phyloP scores from a whole-genome alignment of 106 monocot species.

The Dioscorea zingiberensis region DNA sequence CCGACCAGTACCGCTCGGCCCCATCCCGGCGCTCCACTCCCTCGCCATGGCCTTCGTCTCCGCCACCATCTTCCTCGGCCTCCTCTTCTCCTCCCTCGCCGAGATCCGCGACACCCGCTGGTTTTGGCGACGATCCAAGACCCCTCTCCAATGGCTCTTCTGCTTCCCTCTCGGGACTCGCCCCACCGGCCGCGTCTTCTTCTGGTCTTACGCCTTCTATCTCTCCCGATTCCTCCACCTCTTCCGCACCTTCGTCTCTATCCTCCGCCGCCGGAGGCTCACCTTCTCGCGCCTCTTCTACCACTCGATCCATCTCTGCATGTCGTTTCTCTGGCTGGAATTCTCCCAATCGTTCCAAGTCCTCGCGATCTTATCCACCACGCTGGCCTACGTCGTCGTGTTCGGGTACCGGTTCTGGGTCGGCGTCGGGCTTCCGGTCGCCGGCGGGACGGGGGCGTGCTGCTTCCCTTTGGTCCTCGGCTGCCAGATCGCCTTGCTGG shows the following conservation, averaged over 20 bases:
- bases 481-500: slow-evolving; percentile 59
- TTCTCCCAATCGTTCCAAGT: slow-evolving; percentile 98
- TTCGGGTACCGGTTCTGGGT: slow-evolving; percentile 90
- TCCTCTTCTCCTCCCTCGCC: slow-evolving; percentile 56
- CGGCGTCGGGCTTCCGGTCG: slow-evolving; percentile 57
- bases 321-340: slow-evolving; percentile 96
- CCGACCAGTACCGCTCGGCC: slow-evolving; percentile 79
- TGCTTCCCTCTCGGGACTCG: slow-evolving; percentile 92
- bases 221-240: slow-evolving; percentile 80
- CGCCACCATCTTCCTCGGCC: slow-evolving; percentile 68
- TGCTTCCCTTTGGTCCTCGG: slow-evolving; percentile 38
- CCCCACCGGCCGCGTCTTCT: slow-evolving; percentile 85
- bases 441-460: slow-evolving; percentile 8
- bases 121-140: slow-evolving; percentile 54
- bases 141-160: slow-evolving; percentile 80
- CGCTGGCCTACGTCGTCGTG: slow-evolving; percentile 59
- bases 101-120: slow-evolving; percentile 81
- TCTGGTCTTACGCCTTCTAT: slow-evolving; percentile 94
- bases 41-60: slow-evolving; percentile 59
- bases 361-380: slow-evolving; percentile 60
- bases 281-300: slow-evolving; percentile 30
- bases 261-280: slow-evolving; percentile 39
- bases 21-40: slow-evolving; percentile 79
- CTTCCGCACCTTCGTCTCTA: slow-evolving; percentile 62
- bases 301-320: slow-evolving; percentile 53